Base-by-base conservation (phyloP, 495 filamentous ascomycete species). In the Lentithecium fluviatile region DNA sequence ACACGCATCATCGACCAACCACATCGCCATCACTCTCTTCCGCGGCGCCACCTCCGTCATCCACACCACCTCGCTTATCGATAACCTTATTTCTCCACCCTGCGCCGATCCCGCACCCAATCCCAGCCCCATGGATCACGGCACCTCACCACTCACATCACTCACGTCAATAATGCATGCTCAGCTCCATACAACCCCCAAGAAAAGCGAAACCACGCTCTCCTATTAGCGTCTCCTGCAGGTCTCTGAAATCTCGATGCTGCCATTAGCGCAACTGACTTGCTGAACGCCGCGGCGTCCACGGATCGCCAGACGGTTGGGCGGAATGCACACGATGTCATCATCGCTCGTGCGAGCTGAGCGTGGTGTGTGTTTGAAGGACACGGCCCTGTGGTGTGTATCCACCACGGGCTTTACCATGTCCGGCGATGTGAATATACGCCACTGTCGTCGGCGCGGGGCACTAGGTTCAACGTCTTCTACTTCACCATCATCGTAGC, bases 41-140 rank as follows among this genome's bases (percentile, higher is more conserved):
- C 10, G 29, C 40, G 53, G 48, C 55, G 55, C 55, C 55, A 58
- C 55, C 19, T 52, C 36, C 57, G 36, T 52, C 48, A 61, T 61
- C 49, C 47, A 26, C 58, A 53, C 48, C 47, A 19, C 38, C 24
- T 45, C 50, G 26, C 58, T 61, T 61, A 61, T 61, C 49, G 58
- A 61, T 61, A 61, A 61, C n/a, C 58, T 46, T 54, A 46, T 45
- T 47, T 7, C 37, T 11, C 5, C 48, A 45, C 58, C 58, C 48
- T 61, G 49, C 40, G 42, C n/a, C 50, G 58, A 61, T 53, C 58
- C 23, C 40, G 40, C 34, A 19, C 24, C 19, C 29, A 6, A 19
- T 38, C 32, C 38, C 11, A 47, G 49, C 26, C 46, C 21, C 17
- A 47, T 17, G 53, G 19, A 45, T 20, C 32, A 21, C 20, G n/a